Evolutionary conservation across 1,139 yeast genomes (phyloP).

Genomic region (Hyphopichia burtonii): DNA sequence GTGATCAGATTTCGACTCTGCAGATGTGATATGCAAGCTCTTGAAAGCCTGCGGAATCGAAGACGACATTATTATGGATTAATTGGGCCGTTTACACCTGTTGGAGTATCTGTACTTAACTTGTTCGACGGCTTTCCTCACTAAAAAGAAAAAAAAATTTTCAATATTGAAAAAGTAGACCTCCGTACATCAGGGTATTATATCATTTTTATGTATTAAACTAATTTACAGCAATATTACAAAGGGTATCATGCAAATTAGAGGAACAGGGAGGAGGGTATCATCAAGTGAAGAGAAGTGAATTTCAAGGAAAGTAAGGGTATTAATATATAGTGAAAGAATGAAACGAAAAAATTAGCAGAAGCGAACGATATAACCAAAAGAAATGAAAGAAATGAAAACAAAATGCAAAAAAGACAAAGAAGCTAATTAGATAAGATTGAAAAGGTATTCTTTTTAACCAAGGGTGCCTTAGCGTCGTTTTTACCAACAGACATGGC

Average conservation of each 20-base stretch:
- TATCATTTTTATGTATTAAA: too few relatives aligned
- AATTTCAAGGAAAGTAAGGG: too few relatives aligned
- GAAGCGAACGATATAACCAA: not conserved
- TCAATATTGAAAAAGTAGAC: too few relatives aligned
- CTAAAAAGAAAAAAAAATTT: too few relatives aligned
- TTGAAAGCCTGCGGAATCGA: constrained; percentile 47
- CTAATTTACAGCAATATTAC: too few relatives aligned
- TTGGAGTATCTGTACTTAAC: too few relatives aligned
- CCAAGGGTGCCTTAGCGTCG: constrained; percentile 33
- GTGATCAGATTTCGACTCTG: constrained; percentile 30
- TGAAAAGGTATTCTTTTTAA: constrained; percentile 29
- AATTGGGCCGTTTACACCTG: too few relatives aligned
- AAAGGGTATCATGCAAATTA: not conserved
- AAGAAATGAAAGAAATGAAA: not conserved
- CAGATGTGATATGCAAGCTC: constrained; percentile 32
- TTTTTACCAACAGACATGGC: constrained; percentile 43
- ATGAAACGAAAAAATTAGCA: not conserved
- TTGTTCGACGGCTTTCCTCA: not conserved
- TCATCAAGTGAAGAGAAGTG: too few relatives aligned
- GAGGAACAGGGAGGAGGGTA: too few relatives aligned
- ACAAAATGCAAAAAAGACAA: constrained; percentile 1
- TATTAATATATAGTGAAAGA: too few relatives aligned
- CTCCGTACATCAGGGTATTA: too few relatives aligned
- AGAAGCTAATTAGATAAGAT: constrained; percentile 13
- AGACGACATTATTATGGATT: constrained; percentile 27